Evolutionary conservation across 2,329 filamentous ascomycete genomes (phyloP), one percentile per base, ranked within the genome.

Genomic region (Xylariomycetidae sp.): DNA sequence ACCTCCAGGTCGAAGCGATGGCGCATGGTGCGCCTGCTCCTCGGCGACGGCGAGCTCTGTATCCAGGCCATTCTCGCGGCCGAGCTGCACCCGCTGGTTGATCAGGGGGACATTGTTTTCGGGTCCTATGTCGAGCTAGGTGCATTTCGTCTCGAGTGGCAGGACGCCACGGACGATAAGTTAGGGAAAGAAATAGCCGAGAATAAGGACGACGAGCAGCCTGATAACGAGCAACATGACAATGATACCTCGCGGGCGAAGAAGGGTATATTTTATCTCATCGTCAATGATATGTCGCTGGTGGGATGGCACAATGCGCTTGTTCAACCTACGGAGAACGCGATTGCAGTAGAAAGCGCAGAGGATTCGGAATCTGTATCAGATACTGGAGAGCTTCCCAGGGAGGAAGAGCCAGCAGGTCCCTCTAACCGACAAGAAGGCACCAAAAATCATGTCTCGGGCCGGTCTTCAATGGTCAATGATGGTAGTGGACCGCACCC

Each of bases 21-120:
- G 61, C 66, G 69, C 19, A 57, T 60, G 2, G 46, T 74, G 1
- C 61, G 71, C 3, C 42, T 77, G 9, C 34, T 76, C 0, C 61
- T 77, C 0, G 67, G 72, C 23, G 73, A 77, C 41, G 71, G 72
- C 2, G 59, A 68, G 44, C 50, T 74, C 4, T 75, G 69, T 42
- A 61, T 77, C n/a, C 72, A 77, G 48, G 70, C 70, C 0, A 50
- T 77, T 6, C 49, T 76, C 26, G 51, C 54, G 6, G 54, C 61
- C 2, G 61, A 62, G 29, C 60, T 70, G 53, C 70, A 76, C 31
- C 58, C 62, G 4, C 62, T 71, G n/a, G 57, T 74, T 7, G 62
- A 72, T 25, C 50, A 48, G 1, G 64, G 62, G 3, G 60, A 66
- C n/a, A 45, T 77, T 22, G 55, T 53, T 4, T 56, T 67, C 9